A percentile compares a stretch with the other conserved stretches of the same genome.
phyloP scores from a whole-genome alignment of 805 yeast species.

The Starmerella vaccinii region DNA sequence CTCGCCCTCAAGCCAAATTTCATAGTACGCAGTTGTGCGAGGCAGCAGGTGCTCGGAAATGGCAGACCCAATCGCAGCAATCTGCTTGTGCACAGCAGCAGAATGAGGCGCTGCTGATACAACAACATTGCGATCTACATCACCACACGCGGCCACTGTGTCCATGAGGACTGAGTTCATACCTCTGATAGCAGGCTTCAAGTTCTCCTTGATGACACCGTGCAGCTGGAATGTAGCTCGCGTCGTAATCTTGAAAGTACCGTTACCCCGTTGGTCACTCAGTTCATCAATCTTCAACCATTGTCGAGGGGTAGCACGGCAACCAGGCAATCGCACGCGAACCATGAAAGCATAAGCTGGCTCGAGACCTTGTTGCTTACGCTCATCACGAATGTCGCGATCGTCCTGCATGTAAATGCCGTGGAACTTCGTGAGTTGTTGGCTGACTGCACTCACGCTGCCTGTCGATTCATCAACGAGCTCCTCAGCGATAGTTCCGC shows the following conservation, averaged over 20 bases:
- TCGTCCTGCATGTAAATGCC: slow-evolving; percentile 99
- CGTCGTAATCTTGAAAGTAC: slow-evolving; percentile 87
- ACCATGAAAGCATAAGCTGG: slow-evolving; percentile 97
- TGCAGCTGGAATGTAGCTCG: slow-evolving; percentile 96
- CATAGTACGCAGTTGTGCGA: slow-evolving; percentile 89
- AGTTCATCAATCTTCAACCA: slow-evolving; percentile 80
- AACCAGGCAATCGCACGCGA: slow-evolving; percentile 90
- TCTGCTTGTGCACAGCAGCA: slow-evolving; percentile 68
- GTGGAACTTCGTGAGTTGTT: slow-evolving; percentile 92
- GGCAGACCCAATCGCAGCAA: slow-evolving; percentile 48
- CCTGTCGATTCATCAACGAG: slow-evolving; percentile 75
- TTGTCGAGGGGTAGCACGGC: slow-evolving; percentile 75
- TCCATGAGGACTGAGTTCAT: slow-evolving; percentile 86
- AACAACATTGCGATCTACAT: slow-evolving; percentile 93
- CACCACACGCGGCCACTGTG: slow-evolving; percentile 97
- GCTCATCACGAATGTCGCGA: slow-evolving; percentile 86
- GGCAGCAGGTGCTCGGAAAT: slow-evolving; percentile 82
- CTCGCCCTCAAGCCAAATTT: slow-evolving; percentile 86
- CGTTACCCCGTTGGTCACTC: slow-evolving; percentile 73
- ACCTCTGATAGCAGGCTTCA: slow-evolving; percentile 84
- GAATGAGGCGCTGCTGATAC: slow-evolving; percentile 80
- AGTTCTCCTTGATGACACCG: slow-evolving; percentile 81
- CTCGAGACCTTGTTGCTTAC: slow-evolving; percentile 85
- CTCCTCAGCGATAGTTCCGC: slow-evolving; percentile 90
- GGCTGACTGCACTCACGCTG: slow-evolving; percentile 80